Conservation (phyloP, 352 stramenopile genomes). For the Phytopythium kandeliae region DNA sequence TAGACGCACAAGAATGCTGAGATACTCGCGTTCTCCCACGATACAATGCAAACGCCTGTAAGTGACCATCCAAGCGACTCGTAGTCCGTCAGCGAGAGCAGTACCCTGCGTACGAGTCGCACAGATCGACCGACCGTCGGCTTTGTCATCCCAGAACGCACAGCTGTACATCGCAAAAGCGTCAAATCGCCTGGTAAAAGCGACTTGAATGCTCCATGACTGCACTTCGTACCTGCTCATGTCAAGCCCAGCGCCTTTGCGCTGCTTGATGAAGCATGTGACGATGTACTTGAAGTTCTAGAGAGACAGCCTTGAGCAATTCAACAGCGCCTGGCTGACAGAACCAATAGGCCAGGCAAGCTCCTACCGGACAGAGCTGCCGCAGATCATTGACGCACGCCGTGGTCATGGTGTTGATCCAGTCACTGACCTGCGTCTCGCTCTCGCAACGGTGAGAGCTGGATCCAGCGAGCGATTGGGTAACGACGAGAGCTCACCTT, state of each 20-base stretch:
- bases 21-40: conserved; percentile 74
- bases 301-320: background rate
- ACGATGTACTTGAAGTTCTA: conserved; percentile 87
- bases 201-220: background rate
- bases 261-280: conserved; percentile 59
- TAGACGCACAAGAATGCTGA: conserved; percentile 64
- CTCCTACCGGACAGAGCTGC: conserved; percentile 42
- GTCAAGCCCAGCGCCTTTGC: conserved; percentile 58
- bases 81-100: too few relatives aligned
- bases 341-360: background rate
- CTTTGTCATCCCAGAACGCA: conserved; percentile 72
- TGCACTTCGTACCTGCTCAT: conserved; percentile 29
- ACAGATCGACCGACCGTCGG: conserved; percentile 35
- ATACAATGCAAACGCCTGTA: conserved; percentile 65
- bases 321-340: background rate
- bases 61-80: too few relatives aligned
- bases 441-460: background rate
- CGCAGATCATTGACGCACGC: conserved; percentile 66
- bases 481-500: conserved; percentile 27
- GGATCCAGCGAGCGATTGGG: too few relatives aligned
- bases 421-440: conserved; percentile 44
- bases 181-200: too few relatives aligned
- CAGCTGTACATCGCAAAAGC: conserved; percentile 15
- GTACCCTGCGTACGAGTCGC: too few relatives aligned
- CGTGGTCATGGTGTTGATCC: conserved; percentile 61